Conservation (phyloP, 164 flowering plant genomes). For the Euptelea pleiosperma region DNA sequence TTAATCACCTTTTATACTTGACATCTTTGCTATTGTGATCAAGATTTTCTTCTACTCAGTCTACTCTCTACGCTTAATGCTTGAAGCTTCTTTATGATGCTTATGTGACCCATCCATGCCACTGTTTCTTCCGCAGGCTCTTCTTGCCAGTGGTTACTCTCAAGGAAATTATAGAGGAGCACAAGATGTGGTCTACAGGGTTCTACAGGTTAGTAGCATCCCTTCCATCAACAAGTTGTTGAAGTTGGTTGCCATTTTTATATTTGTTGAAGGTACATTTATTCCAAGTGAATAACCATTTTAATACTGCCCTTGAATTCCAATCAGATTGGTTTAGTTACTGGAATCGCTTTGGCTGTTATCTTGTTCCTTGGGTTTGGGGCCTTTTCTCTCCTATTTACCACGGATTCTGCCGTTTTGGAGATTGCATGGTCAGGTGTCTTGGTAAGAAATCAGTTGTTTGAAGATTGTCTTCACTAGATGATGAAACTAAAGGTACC, state of each 20-base stretch:
- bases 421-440: constrained; percentile 68
- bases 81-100: constrained; percentile 1
- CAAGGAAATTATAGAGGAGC: constrained; percentile 65
- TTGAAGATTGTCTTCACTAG: neutral
- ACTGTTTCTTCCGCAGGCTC: constrained; percentile 52
- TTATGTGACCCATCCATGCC: neutral
- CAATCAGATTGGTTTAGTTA: constrained; percentile 63
- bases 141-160: constrained; percentile 71
- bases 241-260: neutral
- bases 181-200: constrained; percentile 54
- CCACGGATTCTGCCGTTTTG: constrained; percentile 66
- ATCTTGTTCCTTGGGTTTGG: constrained; percentile 70
- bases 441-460: constrained; percentile 46
- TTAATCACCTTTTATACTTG: too few species aligned
- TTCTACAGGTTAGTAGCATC: constrained; percentile 50
- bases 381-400: constrained; percentile 60
- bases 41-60: too few species aligned
- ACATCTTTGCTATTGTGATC: too few species aligned
- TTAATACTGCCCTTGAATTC: constrained; percentile 3
- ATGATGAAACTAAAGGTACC: neutral
- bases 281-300: neutral
- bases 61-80: too few species aligned
- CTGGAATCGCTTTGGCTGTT: constrained; percentile 58
- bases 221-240: neutral
- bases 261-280: neutral